Conservation (phyloP, 2,329 filamentous ascomycete species). For the Leptoxyphium fumago region DNA sequence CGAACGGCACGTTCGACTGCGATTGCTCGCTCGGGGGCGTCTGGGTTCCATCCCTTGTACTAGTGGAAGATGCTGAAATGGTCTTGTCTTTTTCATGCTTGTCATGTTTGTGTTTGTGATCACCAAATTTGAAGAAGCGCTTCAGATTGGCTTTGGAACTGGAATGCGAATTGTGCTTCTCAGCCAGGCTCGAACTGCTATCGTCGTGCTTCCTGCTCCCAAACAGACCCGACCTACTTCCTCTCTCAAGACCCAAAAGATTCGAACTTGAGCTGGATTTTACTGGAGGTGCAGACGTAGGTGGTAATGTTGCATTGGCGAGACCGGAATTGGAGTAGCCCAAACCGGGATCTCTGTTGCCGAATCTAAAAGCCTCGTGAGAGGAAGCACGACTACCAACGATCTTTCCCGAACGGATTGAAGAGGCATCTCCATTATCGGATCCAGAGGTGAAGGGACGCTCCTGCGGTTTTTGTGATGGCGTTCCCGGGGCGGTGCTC, state of each 20-base stretch:
- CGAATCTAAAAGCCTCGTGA: slow-evolving; percentile 70
- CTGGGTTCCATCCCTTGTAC: slow-evolving; percentile 18
- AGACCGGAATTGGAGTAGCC: slow-evolving; percentile 28
- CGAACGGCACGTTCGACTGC: slow-evolving; percentile 55
- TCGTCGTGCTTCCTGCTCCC: slow-evolving; percentile 36
- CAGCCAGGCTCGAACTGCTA: slow-evolving; percentile 18
- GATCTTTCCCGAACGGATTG: not conserved
- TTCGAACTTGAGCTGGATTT: slow-evolving; percentile 22
- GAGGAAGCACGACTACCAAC: not conserved
- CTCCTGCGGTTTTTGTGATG: slow-evolving; percentile 27
- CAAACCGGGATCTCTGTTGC: slow-evolving; percentile 54
- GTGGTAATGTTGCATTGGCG: slow-evolving; percentile 16
- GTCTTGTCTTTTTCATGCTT: slow-evolving; percentile 29
- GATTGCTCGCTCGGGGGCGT: slow-evolving; percentile 19
- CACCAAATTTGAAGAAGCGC: slow-evolving; percentile 81
- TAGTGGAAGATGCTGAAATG: slow-evolving; percentile 12
- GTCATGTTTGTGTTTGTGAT: slow-evolving; percentile 48
- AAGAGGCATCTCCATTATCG: not conserved
- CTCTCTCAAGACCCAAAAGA: slow-evolving; percentile 28
- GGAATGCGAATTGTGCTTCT: slow-evolving; percentile 21
- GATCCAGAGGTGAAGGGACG: not conserved
- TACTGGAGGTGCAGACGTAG: slow-evolving; percentile 31
- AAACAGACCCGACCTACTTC: slow-evolving; percentile 36
- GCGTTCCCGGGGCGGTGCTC: slow-evolving; percentile 37
- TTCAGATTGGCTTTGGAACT: slow-evolving; percentile 91